Evolutionary conservation across 805 yeast species (phyloP), one percentile per base, ranked within the genome.

Genomic region (Suhomyces tanzawaensis): DNA sequence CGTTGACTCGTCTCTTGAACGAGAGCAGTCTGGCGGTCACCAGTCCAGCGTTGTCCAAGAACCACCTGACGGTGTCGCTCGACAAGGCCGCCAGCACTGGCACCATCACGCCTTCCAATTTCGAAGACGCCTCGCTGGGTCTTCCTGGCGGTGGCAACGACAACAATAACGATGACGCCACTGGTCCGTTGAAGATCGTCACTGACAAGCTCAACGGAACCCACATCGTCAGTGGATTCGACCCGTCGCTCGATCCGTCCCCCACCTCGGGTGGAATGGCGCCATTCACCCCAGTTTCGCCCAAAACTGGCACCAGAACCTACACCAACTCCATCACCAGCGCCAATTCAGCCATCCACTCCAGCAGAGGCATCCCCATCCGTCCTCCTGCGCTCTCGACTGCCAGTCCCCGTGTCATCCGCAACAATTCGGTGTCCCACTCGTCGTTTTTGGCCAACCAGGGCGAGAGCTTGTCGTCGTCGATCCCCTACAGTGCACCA

Each of bases 401-500:
- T 13, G 53, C 57, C 17, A 60, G 69, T 43, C 69, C 78, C 47
- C 44, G 82, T 66, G 36, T 64, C 22, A 64, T 59, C 28, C 48
- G 72, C 25, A 63, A 66, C 27, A 62, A 63, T 44, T 67, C 72
- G 8, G 53, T 64, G 19, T 55, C 67, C 7, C 72, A 69, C 46
- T 56, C 69, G 25, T 64, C 70, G 15, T 68, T 66, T 41, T 50
- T 58, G 35, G 53, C 61, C 36, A 45, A 52, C 17, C 18, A 8
- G 7, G 49, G 56, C 27, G 74, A 69, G 42, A 64, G 69, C 42
- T 64, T 82, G 47, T 76, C 85, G 4, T 66, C 78, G 17, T 70
- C 78, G 27, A 82, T 82, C 34, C 89, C 89, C 1, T 82, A 82
- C 57, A 71, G 82, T 6, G 87, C 80, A 2, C 89, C 89, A 1